A percentile compares a stretch with the other conserved stretches of the same genome.
Evolutionary conservation across 331 rosid genomes (phyloP).

Genomic region (Cydonia oblonga): DNA sequence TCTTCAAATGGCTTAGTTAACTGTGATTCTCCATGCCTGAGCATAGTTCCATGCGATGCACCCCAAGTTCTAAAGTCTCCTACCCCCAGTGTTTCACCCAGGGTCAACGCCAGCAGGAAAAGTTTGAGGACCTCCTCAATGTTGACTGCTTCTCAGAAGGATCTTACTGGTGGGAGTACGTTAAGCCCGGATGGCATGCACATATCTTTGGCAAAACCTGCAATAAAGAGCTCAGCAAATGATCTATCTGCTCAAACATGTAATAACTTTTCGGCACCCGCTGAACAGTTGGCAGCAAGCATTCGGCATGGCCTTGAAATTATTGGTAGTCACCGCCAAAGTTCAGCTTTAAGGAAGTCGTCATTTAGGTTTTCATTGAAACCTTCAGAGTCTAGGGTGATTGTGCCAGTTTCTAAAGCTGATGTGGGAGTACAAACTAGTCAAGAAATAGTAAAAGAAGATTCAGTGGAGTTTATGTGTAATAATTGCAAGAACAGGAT

Average conservation of each 20-base stretch:
- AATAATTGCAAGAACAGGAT: conserved; percentile 50
- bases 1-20: conserved; percentile 27
- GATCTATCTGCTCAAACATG: conserved; percentile 34
- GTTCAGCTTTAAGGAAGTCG: conserved; percentile 64
- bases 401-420: conserved; percentile 41
- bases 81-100: conserved; percentile 78
- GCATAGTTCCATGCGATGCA: conserved; percentile 35
- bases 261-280: conserved; percentile 33
- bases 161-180: conserved; percentile 26
- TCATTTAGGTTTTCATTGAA: conserved; percentile 62
- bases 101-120: conserved; percentile 72
- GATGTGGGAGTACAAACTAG: conserved; percentile 74
- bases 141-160: conserved; percentile 64
- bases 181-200: conserved; percentile 19
- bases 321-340: conserved; percentile 49
- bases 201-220: conserved; percentile 25
- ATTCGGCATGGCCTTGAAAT: conserved; percentile 87
- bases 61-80: conserved; percentile 69
- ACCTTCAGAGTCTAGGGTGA: conserved; percentile 49
- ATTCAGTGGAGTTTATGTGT: conserved; percentile 41
- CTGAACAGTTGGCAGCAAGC: conserved; percentile 83
- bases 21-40: conserved; percentile 52
- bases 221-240: conserved; percentile 24
- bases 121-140: conserved; percentile 71
- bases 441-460: conserved; percentile 34